Percentiles rank a stretch among this genome's conserved stretches.
Evolutionary conservation across 2,329 filamentous ascomycete species (phyloP).

Genomic region (Cladophialophora psammophila): DNA sequence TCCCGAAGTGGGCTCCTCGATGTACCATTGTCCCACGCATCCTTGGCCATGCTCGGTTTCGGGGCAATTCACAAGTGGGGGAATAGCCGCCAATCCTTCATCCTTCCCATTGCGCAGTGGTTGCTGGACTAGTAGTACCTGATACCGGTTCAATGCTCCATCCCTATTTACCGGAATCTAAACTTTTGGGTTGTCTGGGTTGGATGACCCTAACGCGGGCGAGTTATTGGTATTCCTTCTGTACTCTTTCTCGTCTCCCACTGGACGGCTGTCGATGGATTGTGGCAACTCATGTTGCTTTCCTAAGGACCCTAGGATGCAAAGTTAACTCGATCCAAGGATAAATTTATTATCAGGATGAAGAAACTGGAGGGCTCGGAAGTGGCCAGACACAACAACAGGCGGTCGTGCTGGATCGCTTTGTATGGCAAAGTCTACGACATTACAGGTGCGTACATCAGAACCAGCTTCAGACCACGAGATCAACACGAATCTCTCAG

Average conservation of each 20-base stretch:
- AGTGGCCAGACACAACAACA: slow-evolving; percentile 83
- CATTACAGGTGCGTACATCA: slow-evolving; percentile 76
- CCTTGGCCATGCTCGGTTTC: background rate
- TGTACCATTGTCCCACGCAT: no score
- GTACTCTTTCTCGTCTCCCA: no score
- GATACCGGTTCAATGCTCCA: background rate
- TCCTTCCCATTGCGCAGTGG: background rate
- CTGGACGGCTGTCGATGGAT: no score
- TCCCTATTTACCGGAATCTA: background rate
- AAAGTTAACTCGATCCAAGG: no score
- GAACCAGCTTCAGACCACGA: slow-evolving; percentile 81
- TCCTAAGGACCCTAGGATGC: no score
- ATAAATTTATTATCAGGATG: background rate
- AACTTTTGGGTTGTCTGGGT: background rate
- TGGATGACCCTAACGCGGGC: no score
- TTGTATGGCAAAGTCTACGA: slow-evolving; percentile 83
- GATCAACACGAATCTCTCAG: slow-evolving; percentile 39
- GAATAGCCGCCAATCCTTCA: background rate
- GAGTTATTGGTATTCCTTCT: no score
- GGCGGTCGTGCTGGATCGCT: slow-evolving; percentile 84
- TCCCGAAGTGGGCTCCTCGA: no score
- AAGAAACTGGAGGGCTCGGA: slow-evolving; percentile 50
- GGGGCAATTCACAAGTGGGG: background rate
- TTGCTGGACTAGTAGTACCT: background rate
- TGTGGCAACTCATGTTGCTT: no score